These are phyloP conservation scores for Myxozyma neotropica DNA, from an alignment of 805 yeast species.

Conservation along the genomic window DNA sequence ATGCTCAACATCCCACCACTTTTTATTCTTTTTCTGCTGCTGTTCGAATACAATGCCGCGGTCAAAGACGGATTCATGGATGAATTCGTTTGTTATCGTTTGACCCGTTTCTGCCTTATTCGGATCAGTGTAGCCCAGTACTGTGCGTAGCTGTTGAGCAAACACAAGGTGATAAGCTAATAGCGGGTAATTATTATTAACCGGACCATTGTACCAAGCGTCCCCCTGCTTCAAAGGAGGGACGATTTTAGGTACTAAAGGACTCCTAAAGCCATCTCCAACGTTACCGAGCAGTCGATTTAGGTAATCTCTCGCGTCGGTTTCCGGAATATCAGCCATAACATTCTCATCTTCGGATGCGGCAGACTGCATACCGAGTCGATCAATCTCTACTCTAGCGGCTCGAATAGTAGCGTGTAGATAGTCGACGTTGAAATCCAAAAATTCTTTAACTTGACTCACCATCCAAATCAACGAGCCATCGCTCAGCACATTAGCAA, in stretches of 20 bases:
- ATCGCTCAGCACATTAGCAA: conserved; percentile 19
- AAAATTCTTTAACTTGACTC: conserved; percentile 9
- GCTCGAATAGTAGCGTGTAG: conserved; percentile 13
- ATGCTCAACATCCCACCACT: conserved; percentile 1
- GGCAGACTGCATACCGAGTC: neutral
- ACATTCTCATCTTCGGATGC: neutral
- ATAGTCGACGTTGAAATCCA: conserved; percentile 11
- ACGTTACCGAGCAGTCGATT: neutral
- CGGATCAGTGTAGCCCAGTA: conserved; percentile 5
- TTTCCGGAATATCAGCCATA: neutral
- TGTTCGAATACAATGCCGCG: neutral
- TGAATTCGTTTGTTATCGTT: neutral
- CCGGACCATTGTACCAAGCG: conserved; percentile 27
- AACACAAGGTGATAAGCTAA: neutral
- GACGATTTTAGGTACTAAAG: neutral
- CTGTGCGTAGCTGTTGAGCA: neutral
- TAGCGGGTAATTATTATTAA: conserved; percentile 10
- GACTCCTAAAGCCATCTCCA: neutral
- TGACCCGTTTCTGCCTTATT: neutral
- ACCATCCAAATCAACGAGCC: conserved; percentile 31
- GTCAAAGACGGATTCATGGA: conserved; percentile 16
- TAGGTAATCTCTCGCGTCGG: neutral
- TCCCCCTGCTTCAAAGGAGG: neutral
- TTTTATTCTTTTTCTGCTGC: neutral
- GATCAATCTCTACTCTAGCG: neutral